Evolutionary conservation across 2,329 filamentous ascomycete species (phyloP).

Genomic region (Penicillium hesseltinei): DNA sequence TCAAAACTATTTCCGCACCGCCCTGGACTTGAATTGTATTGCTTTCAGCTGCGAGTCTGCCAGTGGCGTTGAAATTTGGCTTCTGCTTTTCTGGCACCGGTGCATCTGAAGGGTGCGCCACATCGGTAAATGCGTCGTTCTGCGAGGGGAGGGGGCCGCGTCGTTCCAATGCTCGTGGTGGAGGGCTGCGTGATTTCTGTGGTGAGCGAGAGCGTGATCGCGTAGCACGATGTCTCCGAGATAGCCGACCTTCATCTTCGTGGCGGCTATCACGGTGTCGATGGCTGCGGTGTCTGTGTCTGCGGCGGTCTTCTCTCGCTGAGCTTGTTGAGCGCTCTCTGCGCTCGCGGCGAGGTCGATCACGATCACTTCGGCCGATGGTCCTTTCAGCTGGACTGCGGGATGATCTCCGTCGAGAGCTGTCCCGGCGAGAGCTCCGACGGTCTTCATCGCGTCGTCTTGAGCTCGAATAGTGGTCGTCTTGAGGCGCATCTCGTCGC

Average conservation of each 20-base stretch:
- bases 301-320: constrained; percentile 27
- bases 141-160: constrained; percentile 48
- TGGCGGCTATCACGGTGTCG: constrained; percentile 29
- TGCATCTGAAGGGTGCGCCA: constrained; percentile 26
- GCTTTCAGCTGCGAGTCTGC: constrained; percentile 80
- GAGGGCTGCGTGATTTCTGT: constrained; percentile 25
- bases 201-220: constrained; percentile 27
- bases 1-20: constrained; percentile 71
- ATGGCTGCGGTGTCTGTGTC: constrained; percentile 29
- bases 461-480: constrained; percentile 25
- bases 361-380: constrained; percentile 22
- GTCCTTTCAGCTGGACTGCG: constrained; percentile 20
- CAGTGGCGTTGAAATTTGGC: constrained; percentile 79
- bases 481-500: constrained; percentile 20
- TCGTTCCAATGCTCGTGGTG: constrained; percentile 32
- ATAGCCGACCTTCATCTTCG: constrained; percentile 22
- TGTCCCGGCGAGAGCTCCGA: constrained; percentile 30
- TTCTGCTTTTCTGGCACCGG: constrained; percentile 61
- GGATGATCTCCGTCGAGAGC: constrained; percentile 19
- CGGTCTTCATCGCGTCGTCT: constrained; percentile 26
- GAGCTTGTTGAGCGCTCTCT: constrained; percentile 25
- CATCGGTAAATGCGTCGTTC: constrained; percentile 43
- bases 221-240: constrained; percentile 23
- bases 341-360: constrained; percentile 23
- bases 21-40: constrained; percentile 65